Evolutionary conservation across 208 protist species (phyloP).

Genomic region (Leishmania amazonensis): DNA sequence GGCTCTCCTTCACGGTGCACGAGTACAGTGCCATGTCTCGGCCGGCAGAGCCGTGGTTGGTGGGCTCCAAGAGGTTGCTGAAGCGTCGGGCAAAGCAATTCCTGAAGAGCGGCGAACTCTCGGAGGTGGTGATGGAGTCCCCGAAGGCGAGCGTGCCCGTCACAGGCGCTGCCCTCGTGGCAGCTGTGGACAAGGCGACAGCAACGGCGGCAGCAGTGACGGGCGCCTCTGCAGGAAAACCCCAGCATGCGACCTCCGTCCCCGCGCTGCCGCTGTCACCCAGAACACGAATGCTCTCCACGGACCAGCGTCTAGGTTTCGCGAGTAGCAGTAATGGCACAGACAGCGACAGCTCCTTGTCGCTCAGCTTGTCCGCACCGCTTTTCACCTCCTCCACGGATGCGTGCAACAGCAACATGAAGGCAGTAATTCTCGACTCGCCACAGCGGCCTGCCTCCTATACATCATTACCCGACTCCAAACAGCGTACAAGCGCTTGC

Average conservation of each 20-base stretch:
- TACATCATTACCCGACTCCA: constrained; percentile 10
- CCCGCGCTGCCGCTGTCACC: not conserved
- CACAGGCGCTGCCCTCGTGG: not conserved
- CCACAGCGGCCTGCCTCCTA: constrained; percentile 8
- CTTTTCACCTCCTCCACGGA: not conserved
- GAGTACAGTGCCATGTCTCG: constrained; percentile 80
- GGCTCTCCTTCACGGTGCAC: constrained; percentile 69
- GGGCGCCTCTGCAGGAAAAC: not conserved
- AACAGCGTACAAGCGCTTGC: constrained; percentile 9
- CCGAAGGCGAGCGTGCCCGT: constrained; percentile 10
- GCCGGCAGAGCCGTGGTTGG: constrained; percentile 52
- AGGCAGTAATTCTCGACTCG: not conserved
- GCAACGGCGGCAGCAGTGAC: not conserved
- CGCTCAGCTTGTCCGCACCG: not conserved
- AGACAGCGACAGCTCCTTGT: not conserved
- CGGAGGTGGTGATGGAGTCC: constrained; percentile 47
- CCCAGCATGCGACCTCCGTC: not conserved
- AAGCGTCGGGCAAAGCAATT: constrained; percentile 44
- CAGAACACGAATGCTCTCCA: not conserved
- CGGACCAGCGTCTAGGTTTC: not conserved
- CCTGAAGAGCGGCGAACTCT: constrained; percentile 47
- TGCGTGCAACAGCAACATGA: not conserved
- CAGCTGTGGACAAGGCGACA: constrained; percentile 3
- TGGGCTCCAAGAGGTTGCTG: constrained; percentile 25
- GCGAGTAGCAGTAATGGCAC: not conserved